A percentile compares a stretch with the other conserved stretches of the same genome.
Evolutionary conservation across 257 asterid species (phyloP).

Genomic region (Fraxinus cuspidata): DNA sequence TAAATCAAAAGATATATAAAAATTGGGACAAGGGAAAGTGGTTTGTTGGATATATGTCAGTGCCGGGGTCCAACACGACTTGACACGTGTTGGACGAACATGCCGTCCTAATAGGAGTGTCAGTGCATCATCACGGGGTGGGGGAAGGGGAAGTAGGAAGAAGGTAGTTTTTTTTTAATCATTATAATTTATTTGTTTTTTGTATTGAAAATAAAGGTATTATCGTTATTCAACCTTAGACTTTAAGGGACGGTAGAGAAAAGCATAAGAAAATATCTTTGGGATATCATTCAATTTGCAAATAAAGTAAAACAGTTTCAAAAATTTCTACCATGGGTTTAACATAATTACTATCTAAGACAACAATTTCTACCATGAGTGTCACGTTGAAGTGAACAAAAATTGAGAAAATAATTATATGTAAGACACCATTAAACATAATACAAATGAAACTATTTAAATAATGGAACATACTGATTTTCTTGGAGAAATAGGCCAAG

Average conservation of each 20-base stretch:
- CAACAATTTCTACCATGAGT: not conserved
- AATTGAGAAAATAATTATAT: not conserved
- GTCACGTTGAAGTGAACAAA: not conserved
- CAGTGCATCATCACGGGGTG: not conserved
- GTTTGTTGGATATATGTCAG: no score
- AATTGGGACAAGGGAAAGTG: no score
- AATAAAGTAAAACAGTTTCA: not conserved
- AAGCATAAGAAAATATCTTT: not conserved
- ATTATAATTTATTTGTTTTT: not conserved
- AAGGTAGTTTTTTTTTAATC: not conserved
- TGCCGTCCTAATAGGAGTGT: not conserved
- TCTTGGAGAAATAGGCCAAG: slow-evolving; percentile 9
- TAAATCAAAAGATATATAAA: no score
- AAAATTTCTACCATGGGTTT: not conserved
- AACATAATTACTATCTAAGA: not conserved
- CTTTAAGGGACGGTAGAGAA: not conserved
- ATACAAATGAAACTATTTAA: not conserved
- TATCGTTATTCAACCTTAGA: not conserved
- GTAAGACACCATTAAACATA: not conserved
- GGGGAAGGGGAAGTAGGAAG: not conserved
- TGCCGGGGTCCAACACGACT: no score
- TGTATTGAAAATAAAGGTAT: not conserved
- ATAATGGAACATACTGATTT: not conserved
- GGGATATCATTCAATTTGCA: not conserved
- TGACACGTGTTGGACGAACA: no score